phyloP scores from a whole-genome alignment of 805 yeast species.

The Isabelozyma heimii region DNA sequence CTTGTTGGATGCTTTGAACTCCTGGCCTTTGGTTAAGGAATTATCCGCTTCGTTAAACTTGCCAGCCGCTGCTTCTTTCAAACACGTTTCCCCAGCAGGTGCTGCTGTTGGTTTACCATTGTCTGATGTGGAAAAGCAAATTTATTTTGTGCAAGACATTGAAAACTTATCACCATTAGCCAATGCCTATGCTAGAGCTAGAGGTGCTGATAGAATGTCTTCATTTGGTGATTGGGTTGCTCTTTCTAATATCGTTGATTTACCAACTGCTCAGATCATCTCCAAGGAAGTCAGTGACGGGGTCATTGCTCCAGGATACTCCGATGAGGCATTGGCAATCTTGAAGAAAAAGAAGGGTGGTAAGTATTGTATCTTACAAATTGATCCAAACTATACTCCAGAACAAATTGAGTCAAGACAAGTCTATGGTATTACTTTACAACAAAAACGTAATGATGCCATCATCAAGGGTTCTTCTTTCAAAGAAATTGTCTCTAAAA shows the following conservation, averaged over 20 bases:
- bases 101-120: conserved; percentile 96
- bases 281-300: conserved; percentile 98
- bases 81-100: conserved; percentile 99
- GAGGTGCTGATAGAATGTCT: conserved; percentile 99
- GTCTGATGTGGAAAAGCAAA: conserved; percentile 85
- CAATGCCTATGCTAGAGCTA: conserved; percentile 97
- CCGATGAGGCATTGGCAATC: conserved; percentile 86
- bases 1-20: conserved; percentile 91
- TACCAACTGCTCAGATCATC: conserved; percentile 94
- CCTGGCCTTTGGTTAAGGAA: conserved; percentile 99
- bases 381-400: conserved; percentile 92
- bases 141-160: conserved; percentile 92
- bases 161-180: conserved; percentile 96
- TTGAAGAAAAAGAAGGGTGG: conserved; percentile 94
- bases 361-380: conserved; percentile 93
- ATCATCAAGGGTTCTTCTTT: conserved; percentile 87
- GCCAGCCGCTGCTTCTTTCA: conserved; percentile 98
- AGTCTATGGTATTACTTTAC: conserved; percentile 92
- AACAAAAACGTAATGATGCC: conserved; percentile 98
- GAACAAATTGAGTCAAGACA: conserved; percentile 82
- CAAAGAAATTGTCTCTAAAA: conserved; percentile 85
- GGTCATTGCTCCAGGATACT: conserved; percentile 97
- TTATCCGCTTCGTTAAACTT: conserved; percentile 88
- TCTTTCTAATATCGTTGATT: conserved; percentile 91
- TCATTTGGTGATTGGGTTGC: conserved; percentile 99